Evolutionary conservation across 2,329 filamentous ascomycete genomes (phyloP), one percentile per base, ranked within the genome.

Genomic region (Trichoderma aggressivum): DNA sequence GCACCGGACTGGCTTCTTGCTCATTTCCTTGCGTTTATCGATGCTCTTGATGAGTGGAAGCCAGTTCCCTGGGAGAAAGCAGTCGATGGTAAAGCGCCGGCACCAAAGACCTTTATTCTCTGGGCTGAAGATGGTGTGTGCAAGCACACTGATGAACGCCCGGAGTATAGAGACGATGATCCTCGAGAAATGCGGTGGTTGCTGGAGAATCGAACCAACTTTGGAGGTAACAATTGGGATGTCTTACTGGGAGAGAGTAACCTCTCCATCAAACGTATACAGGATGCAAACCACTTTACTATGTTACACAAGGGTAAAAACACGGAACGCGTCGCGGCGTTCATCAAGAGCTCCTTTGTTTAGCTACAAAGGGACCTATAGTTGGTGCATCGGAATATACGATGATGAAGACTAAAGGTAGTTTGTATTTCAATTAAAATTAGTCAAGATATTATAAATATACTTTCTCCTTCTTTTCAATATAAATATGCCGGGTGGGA

Each of bases 51-150:
- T 75, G 89, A 88, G 78, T 93, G 93, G 81, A 87, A 16, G 89
- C 90, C 21, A 85, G 86, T 76, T 86, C 88, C 8, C 88, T 91
- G 76, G 84, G 90, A 62, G 14, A 55, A 61, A 18, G 67, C 67
- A n/a, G 11, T 62, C 2, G 26, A 58, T 83, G 84, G 62, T 84
- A 84, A 18, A 14, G 24, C 62, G 5, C 21, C 86, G 84, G 73
- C 88, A 86, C 64, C 89, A 90, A 61, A 86, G 87, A 50, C 87
- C 89, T n/a, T 88, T 86, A 75, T 84, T 86, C 61, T 93, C 76
- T 93, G 91, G 91, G 91, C 89, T 79, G 89, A 90, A 75, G 90
- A 93, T 72, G 91, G 91, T 74, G 90, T 93, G 5, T 92, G 90
- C 82, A 87, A 90, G 74, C 82, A 89, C 56, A 90, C 90, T 0